Evolutionary conservation across 768 basidiomycete species (phyloP), one percentile per base, ranked within the genome.

Genomic region (Pulveroboletus ravenelii): DNA sequence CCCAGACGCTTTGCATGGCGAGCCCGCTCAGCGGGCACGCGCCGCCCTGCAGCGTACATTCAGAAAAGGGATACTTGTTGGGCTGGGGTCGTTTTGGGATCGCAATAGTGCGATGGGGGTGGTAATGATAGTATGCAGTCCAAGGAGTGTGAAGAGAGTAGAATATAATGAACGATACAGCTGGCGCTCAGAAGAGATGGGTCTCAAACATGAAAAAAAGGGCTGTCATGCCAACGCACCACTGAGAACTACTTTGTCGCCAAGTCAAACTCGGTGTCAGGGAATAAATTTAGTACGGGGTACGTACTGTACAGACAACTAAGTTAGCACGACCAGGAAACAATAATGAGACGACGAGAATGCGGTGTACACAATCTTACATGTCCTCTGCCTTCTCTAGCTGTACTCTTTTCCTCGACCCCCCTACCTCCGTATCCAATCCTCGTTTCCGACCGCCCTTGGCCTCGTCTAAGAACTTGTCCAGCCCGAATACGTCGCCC

Each of bases 381-480:
- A 66, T 55, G 36, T 77, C 74, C n/a, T 67, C 62, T 2, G 85
- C 84, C 61, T 75, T 78, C 59, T 87, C 80, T 29, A 88, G 67
- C 53, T 87, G 87, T 49, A 80, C 79, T 45, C 84, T 76, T 65
- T 88, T 88, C 48, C 86, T 76, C 41, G 85, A 77, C 18, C 79
- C 71, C 74, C 67, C 88, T 78, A 76, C 84, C 47, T 79, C 78
- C 45, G 85, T 85, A 63, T 93, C 89, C 63, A 93, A 62, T 13
- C 89, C 90, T 54, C 93, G 75, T 74, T 95, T 95, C 69, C 84
- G 83, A n/a, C 93, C 95, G 20, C 85, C 85, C 78, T 92, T 96
- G 15, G 95, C 96, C 68, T 93, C 91, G 65, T 97, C 92, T 76
- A 98, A 78, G 76, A 99, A 98, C 67, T 95, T 85, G 70, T 96